Conservation (phyloP, 805 yeast genomes). For the Candida nitratophila region DNA sequence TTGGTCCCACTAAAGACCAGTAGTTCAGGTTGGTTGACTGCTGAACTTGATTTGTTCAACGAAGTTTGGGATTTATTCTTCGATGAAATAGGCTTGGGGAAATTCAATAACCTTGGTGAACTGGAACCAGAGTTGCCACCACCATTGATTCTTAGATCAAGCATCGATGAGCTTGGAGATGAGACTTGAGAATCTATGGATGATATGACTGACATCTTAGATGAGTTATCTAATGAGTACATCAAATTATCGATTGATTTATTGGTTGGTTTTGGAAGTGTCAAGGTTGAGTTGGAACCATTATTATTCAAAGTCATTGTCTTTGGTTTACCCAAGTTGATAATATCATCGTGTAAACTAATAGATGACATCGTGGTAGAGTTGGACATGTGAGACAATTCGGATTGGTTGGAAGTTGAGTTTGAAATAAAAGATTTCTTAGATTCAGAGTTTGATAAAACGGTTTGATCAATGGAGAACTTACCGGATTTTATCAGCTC, state of each 20-base stretch:
- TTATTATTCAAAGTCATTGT: not conserved
- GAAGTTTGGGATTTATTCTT: too few relatives aligned
- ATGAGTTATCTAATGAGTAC: not conserved
- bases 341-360: constrained; percentile 1
- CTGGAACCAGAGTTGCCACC: not conserved
- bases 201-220: not conserved
- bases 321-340: constrained; percentile 5
- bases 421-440: constrained; percentile 8
- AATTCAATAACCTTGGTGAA: not conserved
- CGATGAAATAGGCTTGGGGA: not conserved
- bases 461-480: not conserved
- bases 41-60: too few relatives aligned
- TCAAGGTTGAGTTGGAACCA: not conserved
- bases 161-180: not conserved
- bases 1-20: not conserved
- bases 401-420: constrained; percentile 19
- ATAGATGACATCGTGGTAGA: constrained; percentile 8
- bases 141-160: too few relatives aligned
- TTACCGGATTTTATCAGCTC: not conserved
- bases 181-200: not conserved
- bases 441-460: not conserved
- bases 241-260: not conserved
- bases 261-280: not conserved
- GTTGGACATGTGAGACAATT: constrained; percentile 10
- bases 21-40: not conserved